phyloP scores from a whole-genome alignment of 371 early-diverging fungal species.

The Actinomortierella wolfii region DNA sequence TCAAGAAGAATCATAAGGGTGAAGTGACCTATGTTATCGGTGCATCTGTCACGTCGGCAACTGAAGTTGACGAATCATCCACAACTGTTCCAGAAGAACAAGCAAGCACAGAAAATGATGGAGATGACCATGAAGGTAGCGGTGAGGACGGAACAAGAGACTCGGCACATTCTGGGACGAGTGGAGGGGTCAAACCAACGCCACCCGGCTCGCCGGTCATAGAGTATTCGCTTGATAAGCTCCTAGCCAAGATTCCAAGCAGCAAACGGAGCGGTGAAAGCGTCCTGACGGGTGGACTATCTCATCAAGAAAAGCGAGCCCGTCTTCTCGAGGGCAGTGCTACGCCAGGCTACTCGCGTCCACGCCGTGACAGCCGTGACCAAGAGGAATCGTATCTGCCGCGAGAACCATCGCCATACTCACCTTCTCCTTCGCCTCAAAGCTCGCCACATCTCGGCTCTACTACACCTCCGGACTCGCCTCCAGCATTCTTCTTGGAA shows the following conservation, averaged over 20 bases:
- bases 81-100: not conserved
- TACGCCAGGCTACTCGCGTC: not conserved
- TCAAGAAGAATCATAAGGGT: conserved; percentile 80
- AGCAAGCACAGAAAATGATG: not conserved
- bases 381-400: conserved; percentile 39
- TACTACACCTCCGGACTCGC: conserved; percentile 32
- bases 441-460: conserved; percentile 23
- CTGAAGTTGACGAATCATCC: not conserved
- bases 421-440: conserved; percentile 34
- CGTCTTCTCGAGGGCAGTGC: conserved; percentile 7
- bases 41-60: conserved; percentile 5
- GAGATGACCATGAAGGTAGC: conserved; percentile 1
- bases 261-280: conserved; percentile 48
- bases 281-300: conserved; percentile 26
- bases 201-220: conserved; percentile 33
- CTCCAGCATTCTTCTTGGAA: conserved; percentile 43
- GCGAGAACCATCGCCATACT: conserved; percentile 44
- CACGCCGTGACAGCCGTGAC: conserved; percentile 35
- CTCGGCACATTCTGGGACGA: not conserved
- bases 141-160: conserved; percentile 9
- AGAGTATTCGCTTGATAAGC: conserved; percentile 31
- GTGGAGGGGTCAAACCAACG: conserved; percentile 15
- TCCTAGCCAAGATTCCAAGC: conserved; percentile 46
- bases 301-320: conserved; percentile 29
- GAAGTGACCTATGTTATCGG: conserved; percentile 58